Percentiles rank a stretch among this genome's conserved stretches.
These are phyloP conservation scores for Cerrena zonata DNA, from an alignment of 1,284 basidiomycete genomes.

Conservation along the genomic window DNA sequence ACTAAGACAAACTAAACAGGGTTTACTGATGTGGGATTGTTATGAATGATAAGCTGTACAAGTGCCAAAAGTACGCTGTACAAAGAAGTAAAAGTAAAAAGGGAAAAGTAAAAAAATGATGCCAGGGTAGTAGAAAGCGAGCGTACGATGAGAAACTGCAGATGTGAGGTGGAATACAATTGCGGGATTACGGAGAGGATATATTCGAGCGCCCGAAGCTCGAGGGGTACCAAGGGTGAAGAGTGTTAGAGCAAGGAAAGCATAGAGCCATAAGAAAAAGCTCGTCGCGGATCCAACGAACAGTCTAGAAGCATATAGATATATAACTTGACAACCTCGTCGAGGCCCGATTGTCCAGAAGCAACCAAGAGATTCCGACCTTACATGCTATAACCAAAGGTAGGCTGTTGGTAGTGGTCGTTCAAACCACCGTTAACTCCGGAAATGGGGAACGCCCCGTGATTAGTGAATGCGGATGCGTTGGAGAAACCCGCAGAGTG, in stretches of 20 bases:
- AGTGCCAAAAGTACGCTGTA: constrained; percentile 33
- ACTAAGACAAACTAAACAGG: constrained; percentile 33
- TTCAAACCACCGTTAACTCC: constrained; percentile 49
- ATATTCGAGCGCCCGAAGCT: constrained; percentile 27
- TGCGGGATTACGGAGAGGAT: constrained; percentile 42
- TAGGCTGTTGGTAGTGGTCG: constrained; percentile 69
- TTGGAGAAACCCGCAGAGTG: constrained; percentile 52
- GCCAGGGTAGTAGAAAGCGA: constrained; percentile 16
- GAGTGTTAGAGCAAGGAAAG: constrained; percentile 31
- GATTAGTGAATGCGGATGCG: constrained; percentile 48
- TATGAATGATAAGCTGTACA: constrained; percentile 34
- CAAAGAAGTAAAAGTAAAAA: constrained; percentile 24
- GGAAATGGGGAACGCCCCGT: constrained; percentile 34
- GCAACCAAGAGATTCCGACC: constrained; percentile 8
- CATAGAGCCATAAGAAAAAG: constrained; percentile 26
- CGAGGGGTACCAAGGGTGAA: constrained; percentile 20
- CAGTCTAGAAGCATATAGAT: constrained; percentile 6
- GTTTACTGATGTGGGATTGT: constrained; percentile 22
- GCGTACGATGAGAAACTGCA: constrained; percentile 41
- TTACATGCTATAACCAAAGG: constrained; percentile 77
- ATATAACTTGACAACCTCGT: background rate
- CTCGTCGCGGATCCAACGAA: background rate
- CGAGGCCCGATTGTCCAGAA: background rate
- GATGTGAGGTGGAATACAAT: constrained; percentile 47
- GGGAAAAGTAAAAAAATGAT: constrained; percentile 16